phyloP scores from a whole-genome alignment of 805 yeast genomes.

The Yarrowia sp. region DNA sequence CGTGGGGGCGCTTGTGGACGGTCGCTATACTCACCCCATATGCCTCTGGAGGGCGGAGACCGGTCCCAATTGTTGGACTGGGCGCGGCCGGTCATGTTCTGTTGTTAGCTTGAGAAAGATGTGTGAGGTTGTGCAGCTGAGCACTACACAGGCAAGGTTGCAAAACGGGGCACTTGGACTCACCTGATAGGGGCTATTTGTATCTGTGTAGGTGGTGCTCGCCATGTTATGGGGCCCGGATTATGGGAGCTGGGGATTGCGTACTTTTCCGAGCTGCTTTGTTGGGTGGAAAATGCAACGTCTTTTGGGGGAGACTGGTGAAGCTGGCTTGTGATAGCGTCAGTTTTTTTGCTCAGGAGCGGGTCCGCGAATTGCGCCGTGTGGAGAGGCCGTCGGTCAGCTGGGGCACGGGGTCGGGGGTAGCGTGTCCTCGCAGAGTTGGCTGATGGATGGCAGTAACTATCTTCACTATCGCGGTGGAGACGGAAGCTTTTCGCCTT shows the following conservation, averaged over 20 bases:
- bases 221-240: conserved; percentile 38
- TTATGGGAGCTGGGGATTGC: conserved; percentile 30
- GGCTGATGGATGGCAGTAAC: conserved; percentile 3
- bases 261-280: conserved; percentile 18
- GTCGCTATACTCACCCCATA: conserved; percentile 28
- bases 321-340: too few species aligned
- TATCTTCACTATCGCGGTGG: conserved; percentile 38
- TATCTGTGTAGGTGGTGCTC: conserved; percentile 34
- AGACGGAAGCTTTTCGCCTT: conserved; percentile 38
- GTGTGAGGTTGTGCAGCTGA: neutral
- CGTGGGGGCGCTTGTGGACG: neutral
- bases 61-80: conserved; percentile 38
- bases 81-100: conserved; percentile 39
- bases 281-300: conserved; percentile 1
- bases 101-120: neutral
- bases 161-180: neutral
- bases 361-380: conserved; percentile 23
- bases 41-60: conserved; percentile 37
- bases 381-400: conserved; percentile 3
- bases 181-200: conserved; percentile 31
- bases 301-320: too few species aligned
- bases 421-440: neutral
- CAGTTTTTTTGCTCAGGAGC: neutral
- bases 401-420: neutral
- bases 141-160: too few species aligned